phyloP scores from a whole-genome alignment of 2,329 filamentous ascomycete genomes.

The Sphaerulina vaccinii region DNA sequence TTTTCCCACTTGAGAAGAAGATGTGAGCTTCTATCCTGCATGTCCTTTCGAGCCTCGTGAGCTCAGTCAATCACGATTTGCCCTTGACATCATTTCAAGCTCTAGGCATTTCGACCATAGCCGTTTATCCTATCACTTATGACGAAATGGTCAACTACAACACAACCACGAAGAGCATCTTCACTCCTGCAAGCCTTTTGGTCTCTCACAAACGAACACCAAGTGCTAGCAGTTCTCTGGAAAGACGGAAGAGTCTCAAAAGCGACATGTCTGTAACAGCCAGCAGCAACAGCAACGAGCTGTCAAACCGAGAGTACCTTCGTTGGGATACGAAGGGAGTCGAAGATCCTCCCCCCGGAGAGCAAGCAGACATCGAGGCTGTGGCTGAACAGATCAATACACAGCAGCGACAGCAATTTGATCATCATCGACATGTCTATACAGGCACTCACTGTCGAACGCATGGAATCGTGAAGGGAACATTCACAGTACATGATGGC shows the following conservation, averaged over 20 bases:
- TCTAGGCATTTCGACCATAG: not conserved
- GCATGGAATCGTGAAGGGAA: constrained; percentile 51
- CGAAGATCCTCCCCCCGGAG: constrained; percentile 41
- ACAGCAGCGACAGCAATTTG: constrained; percentile 48
- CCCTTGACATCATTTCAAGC: not conserved
- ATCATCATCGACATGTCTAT: constrained; percentile 42
- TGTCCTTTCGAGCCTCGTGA: not conserved
- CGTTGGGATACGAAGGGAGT: constrained; percentile 35
- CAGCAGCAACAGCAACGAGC: not conserved
- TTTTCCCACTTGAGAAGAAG: not conserved
- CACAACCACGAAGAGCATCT: constrained; percentile 19
- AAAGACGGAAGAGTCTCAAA: not conserved
- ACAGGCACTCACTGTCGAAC: constrained; percentile 49
- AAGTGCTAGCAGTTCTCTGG: not conserved
- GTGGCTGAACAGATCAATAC: constrained; percentile 49
- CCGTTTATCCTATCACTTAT: constrained; percentile 2
- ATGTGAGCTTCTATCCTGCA: not conserved
- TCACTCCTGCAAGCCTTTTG: constrained; percentile 14
- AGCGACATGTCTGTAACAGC: not conserved
- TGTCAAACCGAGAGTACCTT: constrained; percentile 17
- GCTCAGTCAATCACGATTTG: not conserved
- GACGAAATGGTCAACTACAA: constrained; percentile 16
- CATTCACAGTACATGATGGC: constrained; percentile 43
- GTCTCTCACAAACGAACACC: not conserved
- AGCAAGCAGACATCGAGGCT: constrained; percentile 47